Evolutionary conservation across 2,329 filamentous ascomycete species (phyloP), one percentile per base, ranked within the genome.

Genomic region (Colletotrichum magnum): DNA sequence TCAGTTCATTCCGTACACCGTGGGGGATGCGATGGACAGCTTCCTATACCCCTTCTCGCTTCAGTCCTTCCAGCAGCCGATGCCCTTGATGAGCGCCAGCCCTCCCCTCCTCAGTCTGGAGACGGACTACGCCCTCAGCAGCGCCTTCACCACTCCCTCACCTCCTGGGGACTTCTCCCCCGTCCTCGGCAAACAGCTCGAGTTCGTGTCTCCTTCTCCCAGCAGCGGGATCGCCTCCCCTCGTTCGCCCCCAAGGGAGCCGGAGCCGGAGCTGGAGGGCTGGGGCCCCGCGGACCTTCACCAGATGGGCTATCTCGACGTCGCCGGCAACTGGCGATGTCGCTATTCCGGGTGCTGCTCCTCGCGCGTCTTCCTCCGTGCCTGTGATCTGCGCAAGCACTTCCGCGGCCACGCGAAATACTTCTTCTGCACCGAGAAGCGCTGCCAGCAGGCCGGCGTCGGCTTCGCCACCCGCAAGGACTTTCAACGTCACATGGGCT

Each of bases 381-480:
- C 65, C 7, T 68, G 65, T 7, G 65, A 68, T 18, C 53, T 68
- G 5, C 21, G 65, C 10, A 68, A 68, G 52, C 65, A 68, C 45
- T 68, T 64, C 47, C 65, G 65, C 24, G 60, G 65, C 26, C 65
- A 68, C 16, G 59, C 59, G 15, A 68, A 68, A 45, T 68, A 64
- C 18, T 68, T 68, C 47, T 68, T 68, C 65, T 68, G 65, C 65
- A 64, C 65, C 45, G 65, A 68, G 48, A 58, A 64, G 47, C 62
- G 53, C 5, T 68, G 65, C 60, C 65, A 58, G 45, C 43, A 64
- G 18, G 60, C 65, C 2, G 65, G 60, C 15, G 60, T 64, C 13
- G 65, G 65, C 7, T 68, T 68, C 45, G 65, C 65, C 36, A 68
- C 65, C 4, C 59, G 60, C 52, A 68, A 68, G 26, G 65, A 68